Evolutionary conservation across 768 basidiomycete genomes (phyloP), one percentile per base, ranked within the genome.

Genomic region (Fistulinella prunicolor): DNA sequence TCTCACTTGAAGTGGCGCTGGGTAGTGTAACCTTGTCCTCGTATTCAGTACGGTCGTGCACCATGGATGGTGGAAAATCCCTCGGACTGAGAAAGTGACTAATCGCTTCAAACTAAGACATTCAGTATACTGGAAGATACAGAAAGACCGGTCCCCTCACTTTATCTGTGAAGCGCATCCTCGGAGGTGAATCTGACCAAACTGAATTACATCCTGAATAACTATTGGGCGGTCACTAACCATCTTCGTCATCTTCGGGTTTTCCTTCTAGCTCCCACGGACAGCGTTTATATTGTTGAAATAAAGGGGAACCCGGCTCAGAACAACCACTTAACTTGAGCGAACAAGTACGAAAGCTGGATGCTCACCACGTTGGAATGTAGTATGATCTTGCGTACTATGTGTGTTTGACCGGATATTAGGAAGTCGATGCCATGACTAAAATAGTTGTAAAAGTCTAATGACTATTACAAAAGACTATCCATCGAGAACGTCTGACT

Each of bases 381-480:
- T 7, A 91, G 69, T 21, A 95, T 72, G 30, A 95, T 86, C 75
- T 96, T 96, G 62, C 77, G 79, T 17, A 94, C 87, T 6, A 78
- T 57, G 58, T 94, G 89, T 14, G 77, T 78, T 19, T 73, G 73
- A 39, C 79, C 85, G 20, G 83, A 86, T 16, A 96, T 76, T 23
- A 94, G 76, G 53, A 94, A 89, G 62, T 96, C 93, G 17, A 96
- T 69, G 2, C 93, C 93, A 59, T 92, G 83, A 56, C 93, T 87
- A 56, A 94, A 92, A 61, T 96, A 96, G 60, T 94, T 95, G 68
- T 89, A 92, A 63, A 93, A 92, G 66, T 92, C 89, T 91, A 51
- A 44, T 46, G 50, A 54, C 34, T 24, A 39, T 53, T n/a, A 51
- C 23, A 29, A 34, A 38, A 38, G 13, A 40, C 32, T 24, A 45